A percentile compares a stretch with the other conserved stretches of the same genome.
These are phyloP conservation scores for Trypanosoma avium DNA, from an alignment of 208 protist species.

Conservation along the genomic window DNA sequence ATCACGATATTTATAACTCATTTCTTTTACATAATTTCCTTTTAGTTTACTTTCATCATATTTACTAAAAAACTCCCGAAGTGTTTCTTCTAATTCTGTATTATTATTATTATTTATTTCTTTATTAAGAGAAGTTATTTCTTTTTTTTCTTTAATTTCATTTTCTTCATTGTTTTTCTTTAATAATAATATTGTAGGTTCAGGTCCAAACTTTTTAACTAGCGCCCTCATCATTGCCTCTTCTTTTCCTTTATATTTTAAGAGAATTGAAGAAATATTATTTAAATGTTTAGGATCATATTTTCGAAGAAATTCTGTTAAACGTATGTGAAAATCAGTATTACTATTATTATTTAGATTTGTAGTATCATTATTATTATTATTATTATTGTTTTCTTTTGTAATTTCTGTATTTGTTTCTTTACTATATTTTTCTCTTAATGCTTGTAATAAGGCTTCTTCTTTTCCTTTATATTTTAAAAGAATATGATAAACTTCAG, in stretches of 20 bases:
- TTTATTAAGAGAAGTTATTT: too few relatives aligned
- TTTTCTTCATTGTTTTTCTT: not conserved
- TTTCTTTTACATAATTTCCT: too few relatives aligned
- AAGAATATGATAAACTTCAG: conserved; percentile 28
- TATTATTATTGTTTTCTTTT: not conserved
- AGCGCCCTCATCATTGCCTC: conserved; percentile 18
- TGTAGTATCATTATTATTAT: not conserved
- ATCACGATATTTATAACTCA: too few relatives aligned
- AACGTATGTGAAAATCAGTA: not conserved
- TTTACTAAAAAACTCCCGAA: too few relatives aligned
- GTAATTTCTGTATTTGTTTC: not conserved
- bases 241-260: conserved; percentile 9
- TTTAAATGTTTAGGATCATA: conserved; percentile 18
- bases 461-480: conserved; percentile 37
- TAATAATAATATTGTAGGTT: too few relatives aligned
- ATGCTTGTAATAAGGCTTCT: not conserved
- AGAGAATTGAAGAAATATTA: conserved; percentile 2
- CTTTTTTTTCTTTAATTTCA: too few relatives aligned
- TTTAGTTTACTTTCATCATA: too few relatives aligned
- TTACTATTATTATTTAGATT: not conserved
- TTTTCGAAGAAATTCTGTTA: conserved; percentile 7
- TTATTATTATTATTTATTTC: too few relatives aligned
- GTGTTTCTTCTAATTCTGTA: too few relatives aligned
- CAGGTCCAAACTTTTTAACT: conserved; percentile 14
- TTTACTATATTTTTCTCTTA: not conserved